Evolutionary conservation across 2,329 filamentous ascomycete genomes (phyloP), one percentile per base, ranked within the genome.

Genomic region (Hypoxylon sp.): DNA sequence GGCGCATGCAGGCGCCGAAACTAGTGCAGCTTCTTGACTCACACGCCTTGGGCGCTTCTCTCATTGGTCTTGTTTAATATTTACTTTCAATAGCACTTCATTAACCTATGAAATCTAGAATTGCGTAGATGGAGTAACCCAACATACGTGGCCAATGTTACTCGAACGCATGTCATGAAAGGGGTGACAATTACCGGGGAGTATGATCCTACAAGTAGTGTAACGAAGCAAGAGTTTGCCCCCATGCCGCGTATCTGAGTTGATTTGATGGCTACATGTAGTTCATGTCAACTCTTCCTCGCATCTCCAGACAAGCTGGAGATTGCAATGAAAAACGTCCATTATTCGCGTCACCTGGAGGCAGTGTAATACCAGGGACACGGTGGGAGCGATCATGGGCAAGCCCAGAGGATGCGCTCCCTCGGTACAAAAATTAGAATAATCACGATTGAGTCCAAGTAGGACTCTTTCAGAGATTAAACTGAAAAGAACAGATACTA

Each of bases 401-500:
- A 68, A 68, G 65, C 65, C 65, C 54, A 68, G 65, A 63, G 62
- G 58, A 65, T 62, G 46, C 58, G 58, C 58, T 57, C 50, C 54
- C 65, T 34, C 9, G 41, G 8, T 27, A 32, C 53, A 68, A 68
- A 68, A 65, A 68, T 62, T 47, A 65, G 61, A 65, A 68, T 68
- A 68, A 68, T 65, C 57, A 59, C 57, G 61, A 68, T 68, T 59
- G 61, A 68, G 61, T 65, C 60, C 57, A 56, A 62, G 52, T 68
- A 59, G 57, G 60, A 68, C 65, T 65, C 61, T 68, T 65, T 65
- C 65, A 68, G 65, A 68, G 57, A 63, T 68, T 68, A 68, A 65
- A 66, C 66, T 68, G 66, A 68, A 68, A 63, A 68, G 66, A 68
- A 68, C 66, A 68, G 66, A 68, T 68, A 68, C 66, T 68, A 68